phyloP scores from a whole-genome alignment of 2,329 filamentous ascomycete species.

The Colletotrichum endophyticum region DNA sequence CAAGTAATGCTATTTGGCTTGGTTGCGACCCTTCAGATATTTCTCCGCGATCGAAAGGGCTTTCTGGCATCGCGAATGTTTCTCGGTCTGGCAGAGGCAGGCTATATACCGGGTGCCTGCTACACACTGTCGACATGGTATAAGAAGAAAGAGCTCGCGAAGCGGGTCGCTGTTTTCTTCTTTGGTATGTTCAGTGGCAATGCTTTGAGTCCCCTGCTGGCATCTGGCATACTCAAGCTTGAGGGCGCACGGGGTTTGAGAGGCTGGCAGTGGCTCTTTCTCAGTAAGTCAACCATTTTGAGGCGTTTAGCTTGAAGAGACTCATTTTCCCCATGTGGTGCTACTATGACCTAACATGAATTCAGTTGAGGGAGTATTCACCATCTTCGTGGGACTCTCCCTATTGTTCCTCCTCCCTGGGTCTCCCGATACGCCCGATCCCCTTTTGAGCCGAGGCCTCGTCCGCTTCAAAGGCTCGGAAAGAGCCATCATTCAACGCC shows the following conservation, averaged over 20 bases:
- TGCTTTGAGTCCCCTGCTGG: constrained; percentile 52
- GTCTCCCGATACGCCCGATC: constrained; percentile 41
- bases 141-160: constrained; percentile 46
- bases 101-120: constrained; percentile 55
- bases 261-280: constrained; percentile 58
- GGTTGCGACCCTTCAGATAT: constrained; percentile 48
- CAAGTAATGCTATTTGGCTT: constrained; percentile 54
- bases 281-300: constrained; percentile 35
- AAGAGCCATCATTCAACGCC: constrained; percentile 33
- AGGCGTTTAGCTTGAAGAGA: background rate
- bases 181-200: constrained; percentile 59
- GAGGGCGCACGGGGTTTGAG: constrained; percentile 42
- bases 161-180: constrained; percentile 54
- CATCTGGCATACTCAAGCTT: constrained; percentile 51
- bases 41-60: constrained; percentile 43
- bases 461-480: constrained; percentile 39
- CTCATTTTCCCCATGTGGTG: rapidly evolving
- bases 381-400: constrained; percentile 40
- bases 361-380: constrained; percentile 50
- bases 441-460: constrained; percentile 41
- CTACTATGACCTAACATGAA: rapidly evolving
- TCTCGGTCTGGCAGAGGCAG: constrained; percentile 53
- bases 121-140: constrained; percentile 60
- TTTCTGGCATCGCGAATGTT: constrained; percentile 48
- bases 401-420: constrained; percentile 47